These are phyloP conservation scores for Heterobasidion occidentale DNA, from an alignment of 1,284 basidiomycete genomes.

Conservation along the genomic window DNA sequence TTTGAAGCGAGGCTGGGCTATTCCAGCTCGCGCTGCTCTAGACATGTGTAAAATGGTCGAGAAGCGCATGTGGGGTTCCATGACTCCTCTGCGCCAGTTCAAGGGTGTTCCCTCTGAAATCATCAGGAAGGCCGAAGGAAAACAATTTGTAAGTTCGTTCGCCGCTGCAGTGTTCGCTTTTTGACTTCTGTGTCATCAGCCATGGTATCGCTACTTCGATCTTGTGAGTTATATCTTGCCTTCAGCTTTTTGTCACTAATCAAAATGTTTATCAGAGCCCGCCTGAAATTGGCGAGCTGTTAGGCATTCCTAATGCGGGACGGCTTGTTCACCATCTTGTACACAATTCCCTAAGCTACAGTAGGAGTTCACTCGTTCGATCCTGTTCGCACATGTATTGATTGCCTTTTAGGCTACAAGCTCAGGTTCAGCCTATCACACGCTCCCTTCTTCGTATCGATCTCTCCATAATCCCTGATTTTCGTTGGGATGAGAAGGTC, in stretches of 20 bases:
- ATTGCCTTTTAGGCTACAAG: slow-evolving; percentile 57
- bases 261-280: slow-evolving; percentile 36
- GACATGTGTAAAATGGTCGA: slow-evolving; percentile 98
- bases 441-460: slow-evolving; percentile 85
- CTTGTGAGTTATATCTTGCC: slow-evolving; percentile 36
- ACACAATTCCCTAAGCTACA: slow-evolving; percentile 92
- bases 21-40: slow-evolving; percentile 85
- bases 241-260: neutral
- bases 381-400: slow-evolving; percentile 1
- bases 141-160: slow-evolving; percentile 76
- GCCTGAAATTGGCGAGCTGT: slow-evolving; percentile 88
- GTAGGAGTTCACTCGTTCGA: slow-evolving; percentile 32
- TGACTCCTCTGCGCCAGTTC: slow-evolving; percentile 97
- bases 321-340: slow-evolving; percentile 91
- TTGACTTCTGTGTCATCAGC: slow-evolving; percentile 32
- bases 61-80: slow-evolving; percentile 92
- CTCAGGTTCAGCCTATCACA: slow-evolving; percentile 92
- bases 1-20: slow-evolving; percentile 96
- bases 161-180: slow-evolving; percentile 1
- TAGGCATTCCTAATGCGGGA: slow-evolving; percentile 90
- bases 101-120: slow-evolving; percentile 85
- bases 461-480: slow-evolving; percentile 89
- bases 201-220: slow-evolving; percentile 96
- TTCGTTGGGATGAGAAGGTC: slow-evolving; percentile 94
- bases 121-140: slow-evolving; percentile 89